Base-by-base conservation (phyloP, 2,329 filamentous ascomycete species). In the Neopestalotiopsis rosae region DNA sequence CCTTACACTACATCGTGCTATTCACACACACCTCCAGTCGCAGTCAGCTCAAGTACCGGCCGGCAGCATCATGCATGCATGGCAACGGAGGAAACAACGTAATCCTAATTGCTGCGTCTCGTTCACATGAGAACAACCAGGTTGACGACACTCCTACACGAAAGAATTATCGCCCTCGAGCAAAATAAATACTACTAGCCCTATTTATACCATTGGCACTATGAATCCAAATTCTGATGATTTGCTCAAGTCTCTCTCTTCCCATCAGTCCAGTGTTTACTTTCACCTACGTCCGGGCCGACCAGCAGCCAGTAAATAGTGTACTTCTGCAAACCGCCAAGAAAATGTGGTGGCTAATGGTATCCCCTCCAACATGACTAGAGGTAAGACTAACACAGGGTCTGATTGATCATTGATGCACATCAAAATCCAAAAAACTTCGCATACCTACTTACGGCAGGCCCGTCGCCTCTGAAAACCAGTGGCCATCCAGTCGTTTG, bases 361-460 rank as follows among this genome's bases (percentile, higher is more conserved):
- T 24, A 34, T 57, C 20, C 63, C 63, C 63, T 38, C 63, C 49
- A 66, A 40, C 63, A 66, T 66, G 63, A 66, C 63, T 66, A 66
- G 63, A 66, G 49, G 20, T 57, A 24, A 34, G 30, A 56, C 42
- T 20, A 40, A 42, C 42, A 66, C 52, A 45, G 63, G 63, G 30
- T 20, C 59, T 13, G 30, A 34, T 62, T n/a, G 32, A 59, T 34
- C 30, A 34, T 32, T 20, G n/a, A 62, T 62, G 59, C 59, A 62
- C n/a, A 20, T 62, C 32, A 9, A 52, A 52, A 52, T 40, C 59
- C 28, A 42, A 38, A 62, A 38, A 38, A 10, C 3, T 24, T 38
- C 32, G 59, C 32, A 20, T 62, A 32, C 59, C 45, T 52, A n/a
- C 45, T 10, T 10, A 38, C 34, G 45, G 45, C 45, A 52, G 45